These are phyloP conservation scores for Camellia sinensis DNA, from an alignment of 148 eudicot genomes.

Conservation along the genomic window DNA sequence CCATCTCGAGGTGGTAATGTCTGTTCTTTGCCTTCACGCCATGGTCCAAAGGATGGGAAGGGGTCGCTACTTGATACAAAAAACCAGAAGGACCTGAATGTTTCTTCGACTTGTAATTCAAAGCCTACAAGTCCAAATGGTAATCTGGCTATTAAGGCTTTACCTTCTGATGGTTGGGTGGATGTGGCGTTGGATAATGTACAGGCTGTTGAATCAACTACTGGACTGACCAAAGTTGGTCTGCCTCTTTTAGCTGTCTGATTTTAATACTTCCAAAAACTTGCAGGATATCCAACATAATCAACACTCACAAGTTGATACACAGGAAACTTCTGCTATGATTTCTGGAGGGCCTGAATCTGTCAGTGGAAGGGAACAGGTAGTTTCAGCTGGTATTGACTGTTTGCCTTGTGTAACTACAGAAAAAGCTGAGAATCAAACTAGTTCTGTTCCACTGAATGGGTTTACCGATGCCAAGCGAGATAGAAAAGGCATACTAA, in stretches of 20 bases:
- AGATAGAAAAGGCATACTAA: slow-evolving; percentile 24
- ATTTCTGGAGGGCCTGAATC: slow-evolving; percentile 30
- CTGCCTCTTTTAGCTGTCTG: slow-evolving; percentile 22
- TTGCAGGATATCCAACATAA: slow-evolving; percentile 31
- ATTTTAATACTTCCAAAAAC: slow-evolving; percentile 29
- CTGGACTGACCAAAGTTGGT: slow-evolving; percentile 27
- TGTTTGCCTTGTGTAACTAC: slow-evolving; percentile 36
- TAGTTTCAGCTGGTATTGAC: slow-evolving; percentile 33
- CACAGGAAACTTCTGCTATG: slow-evolving; percentile 24
- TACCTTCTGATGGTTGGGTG: slow-evolving; percentile 37
- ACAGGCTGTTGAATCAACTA: slow-evolving; percentile 30
- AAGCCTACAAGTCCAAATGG: slow-evolving; percentile 26
- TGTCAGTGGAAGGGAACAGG: slow-evolving; percentile 29
- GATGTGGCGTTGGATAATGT: slow-evolving; percentile 51
- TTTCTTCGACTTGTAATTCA: slow-evolving; percentile 18
- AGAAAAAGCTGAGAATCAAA: slow-evolving; percentile 33
- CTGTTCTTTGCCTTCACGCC: slow-evolving; percentile 45
- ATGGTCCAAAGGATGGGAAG: slow-evolving; percentile 33
- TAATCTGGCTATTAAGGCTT: slow-evolving; percentile 28
- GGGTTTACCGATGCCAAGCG: slow-evolving; percentile 38
- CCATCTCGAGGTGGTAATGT: slow-evolving; percentile 48
- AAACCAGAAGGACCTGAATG: slow-evolving; percentile 15
- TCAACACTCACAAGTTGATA: slow-evolving; percentile 30
- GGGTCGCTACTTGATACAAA: slow-evolving; percentile 22
- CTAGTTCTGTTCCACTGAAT: slow-evolving; percentile 32